Evolutionary conservation across 225 moss, liverwort and hornwort species (phyloP).

Genomic region (Physcomitrium patens): DNA sequence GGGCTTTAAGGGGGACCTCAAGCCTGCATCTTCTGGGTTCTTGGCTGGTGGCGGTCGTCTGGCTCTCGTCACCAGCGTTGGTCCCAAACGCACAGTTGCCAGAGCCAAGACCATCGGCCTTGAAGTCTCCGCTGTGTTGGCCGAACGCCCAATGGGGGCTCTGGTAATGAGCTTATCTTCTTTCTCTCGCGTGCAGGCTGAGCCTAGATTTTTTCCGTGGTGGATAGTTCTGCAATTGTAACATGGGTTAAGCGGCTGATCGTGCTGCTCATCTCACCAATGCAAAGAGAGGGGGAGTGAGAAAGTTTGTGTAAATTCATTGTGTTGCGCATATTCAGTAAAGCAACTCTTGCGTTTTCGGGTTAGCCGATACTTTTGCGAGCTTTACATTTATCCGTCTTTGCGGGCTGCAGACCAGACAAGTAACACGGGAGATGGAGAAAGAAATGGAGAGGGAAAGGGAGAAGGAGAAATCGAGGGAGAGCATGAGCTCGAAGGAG

Average conservation of each 20-base stretch:
- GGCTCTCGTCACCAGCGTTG: neutral
- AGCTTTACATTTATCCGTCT: neutral
- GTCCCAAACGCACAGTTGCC: neutral
- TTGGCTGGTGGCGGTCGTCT: neutral
- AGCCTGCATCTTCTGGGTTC: neutral
- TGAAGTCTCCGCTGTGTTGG: slow-evolving; percentile 21
- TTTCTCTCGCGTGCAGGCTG: no score
- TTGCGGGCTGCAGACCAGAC: slow-evolving; percentile 26
- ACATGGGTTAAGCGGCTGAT: no score
- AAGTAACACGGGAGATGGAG: slow-evolving; percentile 21
- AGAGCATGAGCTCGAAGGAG: neutral
- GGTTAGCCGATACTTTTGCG: no score
- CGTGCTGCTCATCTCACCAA: no score
- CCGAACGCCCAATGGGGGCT: slow-evolving; percentile 21
- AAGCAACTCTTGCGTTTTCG: no score
- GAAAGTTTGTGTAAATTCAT: no score
- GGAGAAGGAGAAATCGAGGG: neutral
- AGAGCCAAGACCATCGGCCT: neutral
- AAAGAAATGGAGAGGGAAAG: neutral
- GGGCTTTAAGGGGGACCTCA: slow-evolving; percentile 16
- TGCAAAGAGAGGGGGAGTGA: no score
- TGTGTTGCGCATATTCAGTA: no score
- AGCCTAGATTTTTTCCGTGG: no score
- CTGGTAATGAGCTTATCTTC: neutral
- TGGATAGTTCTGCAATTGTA: no score